These are phyloP conservation scores for Parietaria judaica DNA, from an alignment of 306 rosid species.

Conservation along the genomic window DNA sequence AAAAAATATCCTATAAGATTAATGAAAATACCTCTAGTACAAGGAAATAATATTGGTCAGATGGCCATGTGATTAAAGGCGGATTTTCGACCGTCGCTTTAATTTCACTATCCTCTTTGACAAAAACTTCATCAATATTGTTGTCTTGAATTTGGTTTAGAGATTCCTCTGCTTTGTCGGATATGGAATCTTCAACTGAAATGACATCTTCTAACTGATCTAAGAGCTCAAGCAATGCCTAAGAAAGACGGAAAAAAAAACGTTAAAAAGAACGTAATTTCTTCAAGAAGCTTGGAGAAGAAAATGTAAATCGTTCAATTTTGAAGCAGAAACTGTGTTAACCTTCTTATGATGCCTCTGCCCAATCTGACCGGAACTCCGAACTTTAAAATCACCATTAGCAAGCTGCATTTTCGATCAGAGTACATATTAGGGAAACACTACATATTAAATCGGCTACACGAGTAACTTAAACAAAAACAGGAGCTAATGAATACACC, in stretches of 20 bases:
- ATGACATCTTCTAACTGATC: constrained; percentile 95
- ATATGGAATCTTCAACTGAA: constrained; percentile 42
- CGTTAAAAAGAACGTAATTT: background rate
- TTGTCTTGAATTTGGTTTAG: constrained; percentile 33
- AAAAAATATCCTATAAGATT: background rate
- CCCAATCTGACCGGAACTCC: constrained; percentile 38
- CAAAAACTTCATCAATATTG: constrained; percentile 21
- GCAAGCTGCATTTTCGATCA: constrained; percentile 35
- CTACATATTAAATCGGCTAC: background rate
- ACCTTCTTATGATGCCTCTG: constrained; percentile 78
- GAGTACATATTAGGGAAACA: constrained; percentile 20
- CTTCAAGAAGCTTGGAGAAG: background rate
- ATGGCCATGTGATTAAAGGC: constrained; percentile 12
- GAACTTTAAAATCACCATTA: constrained; percentile 31
- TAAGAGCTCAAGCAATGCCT: constrained; percentile 92
- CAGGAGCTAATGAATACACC: constrained; percentile 9
- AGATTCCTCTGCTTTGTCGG: constrained; percentile 26
- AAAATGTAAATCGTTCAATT: background rate
- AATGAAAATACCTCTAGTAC: constrained; percentile 73
- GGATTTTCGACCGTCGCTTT: constrained; percentile 19
- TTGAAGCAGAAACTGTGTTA: too few species aligned
- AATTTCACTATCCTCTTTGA: constrained; percentile 23
- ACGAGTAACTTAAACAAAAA: background rate
- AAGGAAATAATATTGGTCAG: constrained; percentile 41
- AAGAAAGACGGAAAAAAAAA: constrained; percentile 11